Base-by-base conservation (phyloP, 2,329 filamentous ascomycete species). In the Pseudophaeomoniella oleicola region DNA sequence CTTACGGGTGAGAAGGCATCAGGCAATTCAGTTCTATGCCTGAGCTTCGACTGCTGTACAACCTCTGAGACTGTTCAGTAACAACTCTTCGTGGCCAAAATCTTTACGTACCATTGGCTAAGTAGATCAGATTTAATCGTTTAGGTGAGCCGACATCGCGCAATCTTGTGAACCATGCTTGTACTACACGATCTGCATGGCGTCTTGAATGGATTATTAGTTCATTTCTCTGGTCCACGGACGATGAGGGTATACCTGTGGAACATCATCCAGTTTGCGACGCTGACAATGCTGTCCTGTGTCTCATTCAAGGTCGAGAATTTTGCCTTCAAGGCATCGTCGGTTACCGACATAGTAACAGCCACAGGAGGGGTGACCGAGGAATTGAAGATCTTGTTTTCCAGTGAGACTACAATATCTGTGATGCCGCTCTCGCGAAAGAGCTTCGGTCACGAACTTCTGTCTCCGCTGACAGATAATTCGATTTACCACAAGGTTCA, bases 251-350 rank as follows among this genome's bases (percentile, higher is more conserved):
- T 46, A 47, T 76, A 93, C 86, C 86, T 81, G 63, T 98, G 88
- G 57, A 98, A 98, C 81, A 98, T 92, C 43, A 98, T 90, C 92
- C 92, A 98, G 76, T 96, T 88, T 39, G 90, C 86, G 43, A 93
- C 87, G 22, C 84, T 88, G 42, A 93, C 76, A 53, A 98, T 96
- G 61, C 86, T 92, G 56, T 98, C 90, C 57, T 98, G 88, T 9
- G 86, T 93, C 62, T 98, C 92, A 60, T 94, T 94, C 43, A 98
- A 73, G 30, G 86, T 84, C 19, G 87, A 92, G 37, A 98, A 78
- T 66, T 94, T 94, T 37, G 88, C 85, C 57, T 87, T 76, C 38
- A 98, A 86, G 33, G 86, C 83, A 64, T 98, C 90, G 60, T 96
- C 87, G 46, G 81, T 90, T 63, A 94, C 96, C 32, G 90, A 79